Base-by-base conservation (phyloP, 768 basidiomycete species). In the Serendipita indica region DNA sequence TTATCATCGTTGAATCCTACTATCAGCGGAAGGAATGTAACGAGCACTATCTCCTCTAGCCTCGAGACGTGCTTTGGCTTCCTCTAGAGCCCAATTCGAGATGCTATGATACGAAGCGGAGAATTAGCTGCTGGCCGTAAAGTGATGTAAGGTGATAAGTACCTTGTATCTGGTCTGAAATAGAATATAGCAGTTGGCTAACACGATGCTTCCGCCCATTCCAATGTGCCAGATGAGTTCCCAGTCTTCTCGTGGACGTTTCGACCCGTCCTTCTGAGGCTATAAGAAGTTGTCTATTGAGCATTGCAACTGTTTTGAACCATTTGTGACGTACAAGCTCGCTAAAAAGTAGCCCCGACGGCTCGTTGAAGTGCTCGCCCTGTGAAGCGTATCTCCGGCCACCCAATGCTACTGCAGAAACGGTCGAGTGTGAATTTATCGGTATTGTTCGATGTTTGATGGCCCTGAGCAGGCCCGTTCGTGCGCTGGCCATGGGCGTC, bases 151-250 rank as follows among this genome's bases (percentile, higher is more conserved):
- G 33, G 41, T 43, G 57, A 18, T 18, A 69, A 85, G 61, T 63
- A 91, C 91, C 86, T 90, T 16, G 88, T 91, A 67, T 94, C 89
- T 2, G 91, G 91, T 72, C 93, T 93, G 75, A 91, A 93, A 71
- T 89, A 89, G 25, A 90, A 71, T 68, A 88, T 72, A 32, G 92
- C 79, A 7, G 78, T 70, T 30, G n/a, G 83, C 86, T 61, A 91
- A 72, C 3, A 75, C 80, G 80, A 96, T 84, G 12, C 81, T 74
- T 33, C 92, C 92, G 66, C 87, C 91, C 87, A 96, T 91, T 32
- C 91, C 92, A 62, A 82, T 69, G 66, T 89, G 88, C 86, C 89
- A 96, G 37, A 88, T 75, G 63, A 77, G 82, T 74, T 96, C 92
- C 91, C 91, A 96, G 22, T 83, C 79, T 69, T 93, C 89, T 69